Base-by-base conservation (phyloP, 2,329 filamentous ascomycete genomes). In the Chrysoporthe austroafricana region DNA sequence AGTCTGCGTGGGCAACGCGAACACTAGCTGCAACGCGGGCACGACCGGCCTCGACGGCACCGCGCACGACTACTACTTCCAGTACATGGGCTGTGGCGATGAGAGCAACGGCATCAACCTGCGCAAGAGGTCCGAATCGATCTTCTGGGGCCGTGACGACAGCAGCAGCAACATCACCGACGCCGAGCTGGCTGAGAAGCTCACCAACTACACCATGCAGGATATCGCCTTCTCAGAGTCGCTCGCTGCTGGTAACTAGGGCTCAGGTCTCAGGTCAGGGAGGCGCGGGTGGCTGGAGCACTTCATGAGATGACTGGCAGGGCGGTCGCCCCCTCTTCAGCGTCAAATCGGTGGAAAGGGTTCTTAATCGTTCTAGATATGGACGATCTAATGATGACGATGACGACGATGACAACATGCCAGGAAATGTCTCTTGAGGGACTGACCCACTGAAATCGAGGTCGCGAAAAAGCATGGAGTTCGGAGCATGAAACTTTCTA, bases 1-100 rank as follows among this genome's bases (percentile, higher is more conserved):
- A 62, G 76, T 83, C 34, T 88, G 86, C 78, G 67, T 75, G 16
- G 86, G 86, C 69, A 79, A 77, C 67, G 77, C 77, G 34, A 86
- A 82, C 74, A 73, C 77, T 13, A 54, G 67, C 46, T 88, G 86
- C 77, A 88, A 88, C 72, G 85, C 73, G n/a, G 81, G 81, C 44
- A 82, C 81, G 0, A 67, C 75, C 2, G 82, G 81, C 1, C 73
- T 87, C 50, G 77, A 86, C 69, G 69, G 80, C 44, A 63, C 73
- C 4, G 79, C 84, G 2, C 86, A 89, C 74, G 43, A 73, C 21
- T 76, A 79, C 72, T 89, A 89, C 77, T 80, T 88, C 69, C 76
- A 77, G 66, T 66, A 73, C 26, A 82, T 84, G 59, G 63, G 66
- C 43, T 70, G 68, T n/a, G 59, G 52, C 13, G 70, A 77, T 14